These are phyloP conservation scores for Trichoderma koningii DNA, from an alignment of 2,329 filamentous ascomycete species.

Conservation along the genomic window DNA sequence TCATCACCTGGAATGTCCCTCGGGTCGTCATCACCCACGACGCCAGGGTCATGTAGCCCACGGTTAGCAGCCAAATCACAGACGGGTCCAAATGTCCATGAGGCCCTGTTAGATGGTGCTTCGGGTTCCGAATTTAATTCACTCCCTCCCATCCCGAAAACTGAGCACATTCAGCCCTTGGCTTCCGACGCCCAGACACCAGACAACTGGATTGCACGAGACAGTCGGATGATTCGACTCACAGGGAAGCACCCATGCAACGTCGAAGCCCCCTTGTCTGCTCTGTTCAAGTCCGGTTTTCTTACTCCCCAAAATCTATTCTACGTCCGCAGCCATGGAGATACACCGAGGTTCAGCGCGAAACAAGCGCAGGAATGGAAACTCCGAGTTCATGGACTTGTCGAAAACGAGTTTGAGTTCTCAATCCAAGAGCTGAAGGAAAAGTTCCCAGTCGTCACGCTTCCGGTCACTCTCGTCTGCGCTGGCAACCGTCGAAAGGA, in stretches of 20 bases:
- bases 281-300: slow-evolving; percentile 78
- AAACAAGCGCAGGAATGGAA: slow-evolving; percentile 76
- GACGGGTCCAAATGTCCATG: neutral
- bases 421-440: slow-evolving; percentile 71
- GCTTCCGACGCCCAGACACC: slow-evolving; percentile 62
- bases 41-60: slow-evolving; percentile 3
- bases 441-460: slow-evolving; percentile 79
- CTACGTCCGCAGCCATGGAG: slow-evolving; percentile 89
- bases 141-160: neutral
- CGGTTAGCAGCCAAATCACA: neutral
- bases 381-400: slow-evolving; percentile 80
- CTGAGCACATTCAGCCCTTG: neutral
- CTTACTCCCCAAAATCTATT: slow-evolving; percentile 85
- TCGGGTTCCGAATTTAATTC: neutral
- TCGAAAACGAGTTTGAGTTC: slow-evolving; percentile 73
- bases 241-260: slow-evolving; percentile 93
- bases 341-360: slow-evolving; percentile 72
- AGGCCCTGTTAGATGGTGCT: neutral
- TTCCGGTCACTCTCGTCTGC: slow-evolving; percentile 86
- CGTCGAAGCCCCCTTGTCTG: slow-evolving; percentile 78
- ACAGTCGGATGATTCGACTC: slow-evolving; percentile 78
- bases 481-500: slow-evolving; percentile 91
- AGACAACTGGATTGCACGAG: slow-evolving; percentile 77
- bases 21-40: neutral
- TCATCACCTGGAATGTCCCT: neutral